Evolutionary conservation across 1,284 basidiomycete species (phyloP), one percentile per base, ranked within the genome.

Genomic region (Mycena sp.): DNA sequence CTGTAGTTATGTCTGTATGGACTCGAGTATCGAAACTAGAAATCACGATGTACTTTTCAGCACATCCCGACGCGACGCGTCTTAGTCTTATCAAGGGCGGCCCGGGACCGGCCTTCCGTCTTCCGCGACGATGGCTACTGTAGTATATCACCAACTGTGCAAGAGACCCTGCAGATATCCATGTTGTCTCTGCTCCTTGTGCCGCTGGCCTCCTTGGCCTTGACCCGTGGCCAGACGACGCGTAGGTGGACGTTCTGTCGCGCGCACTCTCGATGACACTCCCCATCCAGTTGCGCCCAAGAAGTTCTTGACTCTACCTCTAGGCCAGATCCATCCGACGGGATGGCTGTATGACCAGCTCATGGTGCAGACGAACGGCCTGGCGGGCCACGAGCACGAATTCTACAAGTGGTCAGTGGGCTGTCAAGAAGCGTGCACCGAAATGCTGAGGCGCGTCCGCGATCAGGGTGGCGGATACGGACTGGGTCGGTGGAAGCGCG

Each of bases 271-370:
- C 35, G 21, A 32, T 35, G 9, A 38, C 50, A n/a, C 25, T 5
- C 7, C 45, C 44, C 50, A 2, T 12, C 9, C 12, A 83, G 85
- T 87, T 61, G 84, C 81, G 23, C 81, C 84, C 0, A 85, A 84
- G 77, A 80, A 81, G 67, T 87, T 79, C 70, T 62, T 81, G 32
- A 81, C 77, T 25, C 69, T 86, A 17, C 84, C 84, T 2, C 74
- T 87, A 7, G 84, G 84, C 14, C 73, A 77, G 35, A 75, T 87
- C 37, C 78, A 76, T 61, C 83, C 85, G 2, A 68, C 80, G 0
- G 85, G 85, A 70, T 87, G 85, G 85, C 73, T 87, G 19, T 74
- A 78, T 68, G 83, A 86, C 68, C 60, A 85, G 82, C 74, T 86
- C 19, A 72, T 77, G n/a, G 81, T 87, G 26, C 85, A 86, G 63